These are phyloP conservation scores for Neurospora sp. DNA, from an alignment of 495 filamentous ascomycete genomes.

Conservation along the genomic window DNA sequence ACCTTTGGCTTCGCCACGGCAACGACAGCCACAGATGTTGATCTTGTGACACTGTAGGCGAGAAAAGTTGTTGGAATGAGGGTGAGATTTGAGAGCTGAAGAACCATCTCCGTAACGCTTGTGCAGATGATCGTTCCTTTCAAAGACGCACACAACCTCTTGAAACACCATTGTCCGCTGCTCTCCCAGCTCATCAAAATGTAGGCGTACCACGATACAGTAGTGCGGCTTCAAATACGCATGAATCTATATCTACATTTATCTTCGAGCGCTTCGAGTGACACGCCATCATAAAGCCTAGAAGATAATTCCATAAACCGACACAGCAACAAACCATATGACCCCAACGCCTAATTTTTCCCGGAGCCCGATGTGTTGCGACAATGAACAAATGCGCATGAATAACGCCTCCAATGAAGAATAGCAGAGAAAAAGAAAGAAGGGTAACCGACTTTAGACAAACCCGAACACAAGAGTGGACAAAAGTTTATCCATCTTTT, in stretches of 20 bases:
- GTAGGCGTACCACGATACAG: not conserved
- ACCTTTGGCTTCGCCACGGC: not conserved
- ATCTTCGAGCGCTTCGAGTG: not conserved
- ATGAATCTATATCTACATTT: not conserved
- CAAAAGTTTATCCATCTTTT: not conserved
- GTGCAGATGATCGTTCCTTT: not conserved
- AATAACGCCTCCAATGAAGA: not conserved
- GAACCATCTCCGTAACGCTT: not conserved
- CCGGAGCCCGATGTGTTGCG: not conserved
- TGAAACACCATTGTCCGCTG: not conserved
- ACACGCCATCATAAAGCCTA: not conserved
- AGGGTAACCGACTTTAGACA: not conserved
- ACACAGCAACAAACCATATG: not conserved
- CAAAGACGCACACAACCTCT: not conserved
- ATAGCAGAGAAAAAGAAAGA: not conserved
- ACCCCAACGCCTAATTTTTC: not conserved
- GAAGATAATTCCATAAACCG: not conserved
- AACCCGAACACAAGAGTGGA: not conserved
- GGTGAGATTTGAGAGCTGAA: not conserved
- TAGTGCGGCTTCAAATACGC: not conserved
- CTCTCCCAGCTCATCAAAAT: not conserved
- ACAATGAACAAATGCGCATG: not conserved
- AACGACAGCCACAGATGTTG: not conserved
- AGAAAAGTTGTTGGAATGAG: not conserved
- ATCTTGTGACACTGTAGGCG: not conserved